These are phyloP conservation scores for Malbranchea zuffiana DNA, from an alignment of 2,329 filamentous ascomycete species.

Conservation along the genomic window DNA sequence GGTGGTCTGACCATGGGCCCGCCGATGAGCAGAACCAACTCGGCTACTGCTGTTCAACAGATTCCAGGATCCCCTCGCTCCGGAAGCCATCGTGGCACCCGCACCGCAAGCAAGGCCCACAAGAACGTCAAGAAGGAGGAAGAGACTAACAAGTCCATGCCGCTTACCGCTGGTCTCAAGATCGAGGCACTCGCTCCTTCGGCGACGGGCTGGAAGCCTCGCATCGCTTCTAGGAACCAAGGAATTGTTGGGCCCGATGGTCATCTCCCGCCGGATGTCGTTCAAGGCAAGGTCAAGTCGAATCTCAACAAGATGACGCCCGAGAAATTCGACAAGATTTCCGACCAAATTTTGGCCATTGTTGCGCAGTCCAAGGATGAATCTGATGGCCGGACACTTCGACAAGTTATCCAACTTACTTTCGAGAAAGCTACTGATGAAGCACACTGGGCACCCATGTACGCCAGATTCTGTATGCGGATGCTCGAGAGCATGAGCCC, in stretches of 20 bases:
- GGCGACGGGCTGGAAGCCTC: slow-evolving; percentile 79
- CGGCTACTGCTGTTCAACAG: slow-evolving; percentile 41
- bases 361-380: slow-evolving; percentile 93
- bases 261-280: slow-evolving; percentile 77
- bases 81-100: slow-evolving; percentile 49
- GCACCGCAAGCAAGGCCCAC: slow-evolving; percentile 42
- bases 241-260: slow-evolving; percentile 39
- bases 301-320: slow-evolving; percentile 99
- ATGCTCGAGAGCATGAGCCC: slow-evolving; percentile 94
- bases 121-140: slow-evolving; percentile 47
- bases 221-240: slow-evolving; percentile 40
- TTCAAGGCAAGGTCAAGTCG: slow-evolving; percentile 98
- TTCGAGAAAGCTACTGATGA: slow-evolving; percentile 99
- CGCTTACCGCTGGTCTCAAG: slow-evolving; percentile 71
- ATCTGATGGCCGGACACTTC: slow-evolving; percentile 80
- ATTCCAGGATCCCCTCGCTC: slow-evolving; percentile 63
- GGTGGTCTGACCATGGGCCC: slow-evolving; percentile 54
- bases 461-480: slow-evolving; percentile 93
- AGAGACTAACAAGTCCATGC: slow-evolving; percentile 73
- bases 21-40: slow-evolving; percentile 54
- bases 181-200: slow-evolving; percentile 68
- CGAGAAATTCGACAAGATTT: slow-evolving; percentile 94
- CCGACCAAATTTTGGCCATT: slow-evolving; percentile 84
- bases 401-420: slow-evolving; percentile 96
- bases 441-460: slow-evolving; percentile 97